phyloP scores from a whole-genome alignment of 177 flowering plant species.

The Vitis hybrid region DNA sequence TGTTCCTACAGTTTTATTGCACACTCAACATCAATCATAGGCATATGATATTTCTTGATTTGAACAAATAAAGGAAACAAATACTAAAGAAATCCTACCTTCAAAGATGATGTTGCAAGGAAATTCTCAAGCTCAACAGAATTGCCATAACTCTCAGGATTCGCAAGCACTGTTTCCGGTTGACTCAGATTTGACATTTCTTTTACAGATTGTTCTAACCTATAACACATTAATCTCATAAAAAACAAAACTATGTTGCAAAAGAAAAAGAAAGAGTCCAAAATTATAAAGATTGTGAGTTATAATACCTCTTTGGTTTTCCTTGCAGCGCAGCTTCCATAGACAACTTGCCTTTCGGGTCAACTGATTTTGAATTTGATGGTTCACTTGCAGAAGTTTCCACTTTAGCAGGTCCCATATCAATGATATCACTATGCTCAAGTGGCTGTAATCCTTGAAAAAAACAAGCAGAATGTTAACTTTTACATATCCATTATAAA shows the following conservation, averaged over 20 bases:
- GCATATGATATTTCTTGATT: not conserved
- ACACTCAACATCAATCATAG: not conserved
- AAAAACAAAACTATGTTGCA: constrained; percentile 1
- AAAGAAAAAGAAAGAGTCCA: not conserved
- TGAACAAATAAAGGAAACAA: not conserved
- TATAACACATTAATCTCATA: constrained; percentile 25
- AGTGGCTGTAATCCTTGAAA: constrained; percentile 60
- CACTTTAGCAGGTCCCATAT: constrained; percentile 9
- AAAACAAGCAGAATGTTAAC: constrained; percentile 21
- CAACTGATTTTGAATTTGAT: constrained; percentile 14
- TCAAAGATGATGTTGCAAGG: constrained; percentile 29
- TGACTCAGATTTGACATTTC: constrained; percentile 24
- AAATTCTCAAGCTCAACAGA: constrained; percentile 33
- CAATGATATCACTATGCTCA: constrained; percentile 19
- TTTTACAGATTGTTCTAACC: constrained; percentile 50
- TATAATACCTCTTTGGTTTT: constrained; percentile 65
- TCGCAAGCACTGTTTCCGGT: constrained; percentile 17
- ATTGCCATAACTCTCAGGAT: constrained; percentile 26
- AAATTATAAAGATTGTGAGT: constrained; percentile 1
- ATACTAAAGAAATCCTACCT: constrained; percentile 35
- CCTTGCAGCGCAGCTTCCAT: constrained; percentile 47
- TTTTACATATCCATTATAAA: not conserved
- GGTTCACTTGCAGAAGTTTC: constrained; percentile 21
- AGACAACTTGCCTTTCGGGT: constrained; percentile 15
- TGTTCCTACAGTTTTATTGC: constrained; percentile 29